Percentiles rank a stretch among this genome's conserved stretches.
Conservation (phyloP, 805 yeast genomes). For the Wilhelminamyces savonicus region DNA sequence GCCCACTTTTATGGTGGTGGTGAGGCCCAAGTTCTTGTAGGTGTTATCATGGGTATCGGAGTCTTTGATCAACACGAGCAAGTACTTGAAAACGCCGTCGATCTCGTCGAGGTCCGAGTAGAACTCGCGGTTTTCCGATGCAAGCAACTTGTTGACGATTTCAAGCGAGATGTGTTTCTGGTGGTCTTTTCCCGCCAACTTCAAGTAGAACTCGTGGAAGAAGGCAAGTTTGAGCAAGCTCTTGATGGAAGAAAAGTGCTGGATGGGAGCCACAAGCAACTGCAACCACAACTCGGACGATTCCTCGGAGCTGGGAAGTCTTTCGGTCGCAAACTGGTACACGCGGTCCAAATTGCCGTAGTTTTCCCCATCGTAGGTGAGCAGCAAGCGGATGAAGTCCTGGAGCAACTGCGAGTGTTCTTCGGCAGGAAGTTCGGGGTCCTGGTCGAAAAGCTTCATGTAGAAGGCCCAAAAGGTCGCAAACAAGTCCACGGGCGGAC, state of each 20-base stretch:
- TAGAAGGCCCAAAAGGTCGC: conserved; percentile 63
- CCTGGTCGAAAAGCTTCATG: conserved; percentile 43
- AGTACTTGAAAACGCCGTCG: conserved; percentile 52
- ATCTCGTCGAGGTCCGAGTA: conserved; percentile 36
- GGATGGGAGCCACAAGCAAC: conserved; percentile 45
- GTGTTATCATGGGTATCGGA: conserved; percentile 22
- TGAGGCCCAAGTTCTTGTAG: conserved; percentile 34
- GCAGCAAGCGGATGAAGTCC: conserved; percentile 57
- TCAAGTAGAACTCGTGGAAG: conserved; percentile 46
- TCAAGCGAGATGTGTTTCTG: conserved; percentile 55
- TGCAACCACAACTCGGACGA: conserved; percentile 37
- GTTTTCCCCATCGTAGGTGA: conserved; percentile 61
- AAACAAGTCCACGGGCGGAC: conserved; percentile 36
- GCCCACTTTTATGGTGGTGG: conserved; percentile 23
- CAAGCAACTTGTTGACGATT: conserved; percentile 53
- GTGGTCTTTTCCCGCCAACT: conserved; percentile 42
- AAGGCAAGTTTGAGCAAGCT: conserved; percentile 40
- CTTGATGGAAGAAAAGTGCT: conserved; percentile 33
- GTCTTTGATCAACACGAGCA: conserved; percentile 48
- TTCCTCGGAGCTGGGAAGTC: conserved; percentile 13
- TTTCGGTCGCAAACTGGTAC: conserved; percentile 49
- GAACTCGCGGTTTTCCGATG: conserved; percentile 6
- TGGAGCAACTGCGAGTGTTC: conserved; percentile 62
- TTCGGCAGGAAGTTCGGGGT: conserved; percentile 61
- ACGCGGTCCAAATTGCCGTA: conserved; percentile 55